Evolutionary conservation across 306 rosid species (phyloP).

Genomic region (Crotalaria pallida): DNA sequence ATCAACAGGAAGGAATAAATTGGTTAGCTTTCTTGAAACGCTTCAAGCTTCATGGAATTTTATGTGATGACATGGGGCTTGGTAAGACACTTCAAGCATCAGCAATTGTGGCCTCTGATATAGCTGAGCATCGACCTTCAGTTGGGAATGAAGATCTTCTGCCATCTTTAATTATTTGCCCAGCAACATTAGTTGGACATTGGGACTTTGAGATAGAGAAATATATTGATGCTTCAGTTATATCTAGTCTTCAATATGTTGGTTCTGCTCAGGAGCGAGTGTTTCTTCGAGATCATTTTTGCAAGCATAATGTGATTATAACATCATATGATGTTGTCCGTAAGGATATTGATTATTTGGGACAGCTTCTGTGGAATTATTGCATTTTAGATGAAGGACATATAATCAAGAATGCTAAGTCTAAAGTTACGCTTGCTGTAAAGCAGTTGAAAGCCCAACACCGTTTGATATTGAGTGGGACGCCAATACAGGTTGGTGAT

Average conservation of each 20-base stretch:
- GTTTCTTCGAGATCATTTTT: conserved; percentile 61
- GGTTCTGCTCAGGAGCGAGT: conserved; percentile 82
- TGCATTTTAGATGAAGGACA: conserved; percentile 98
- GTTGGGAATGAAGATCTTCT: conserved; percentile 41
- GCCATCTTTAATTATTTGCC: conserved; percentile 87
- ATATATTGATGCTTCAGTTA: conserved; percentile 66
- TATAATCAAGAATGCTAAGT: conserved; percentile 87
- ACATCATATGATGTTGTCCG: conserved; percentile 95
- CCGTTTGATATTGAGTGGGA: conserved; percentile 95
- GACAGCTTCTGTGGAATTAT: conserved; percentile 69
- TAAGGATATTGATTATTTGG: conserved; percentile 79
- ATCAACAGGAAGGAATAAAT: conserved; percentile 97
- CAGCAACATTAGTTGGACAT: conserved; percentile 96
- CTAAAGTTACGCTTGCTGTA: conserved; percentile 83
- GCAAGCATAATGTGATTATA: conserved; percentile 76
- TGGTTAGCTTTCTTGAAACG: conserved; percentile 95
- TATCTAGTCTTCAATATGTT: conserved; percentile 86
- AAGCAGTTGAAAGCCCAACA: conserved; percentile 93
- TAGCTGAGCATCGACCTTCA: conserved; percentile 53
- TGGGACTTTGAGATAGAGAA: conserved; percentile 99
- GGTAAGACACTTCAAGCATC: conserved; percentile 99
- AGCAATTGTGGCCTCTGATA: conserved; percentile 87
- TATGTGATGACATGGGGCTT: conserved; percentile 99
- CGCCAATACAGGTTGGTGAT: conserved; percentile 89
- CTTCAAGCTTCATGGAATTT: conserved; percentile 99